phyloP scores from a whole-genome alignment of 495 filamentous ascomycete species.

The Cetradonia linearis region DNA sequence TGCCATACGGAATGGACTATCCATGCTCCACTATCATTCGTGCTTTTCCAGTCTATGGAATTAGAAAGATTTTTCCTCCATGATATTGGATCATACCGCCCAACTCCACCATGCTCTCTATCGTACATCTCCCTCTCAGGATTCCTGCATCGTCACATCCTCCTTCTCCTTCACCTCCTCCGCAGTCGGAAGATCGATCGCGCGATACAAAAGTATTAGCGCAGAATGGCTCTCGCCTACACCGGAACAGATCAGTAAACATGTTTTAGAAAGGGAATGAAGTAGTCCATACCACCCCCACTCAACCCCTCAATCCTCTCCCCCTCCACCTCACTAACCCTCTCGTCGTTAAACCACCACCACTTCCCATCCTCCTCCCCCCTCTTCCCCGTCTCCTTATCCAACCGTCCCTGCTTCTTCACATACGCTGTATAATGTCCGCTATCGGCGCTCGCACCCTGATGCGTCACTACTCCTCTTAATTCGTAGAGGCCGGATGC shows the following conservation, averaged over 20 bases:
- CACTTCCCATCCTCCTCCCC: constrained; percentile 82
- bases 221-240: constrained; percentile 85
- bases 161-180: constrained; percentile 36
- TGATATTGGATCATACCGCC: neutral
- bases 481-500: constrained; percentile 91
- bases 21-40: neutral
- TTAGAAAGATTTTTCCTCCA: neutral
- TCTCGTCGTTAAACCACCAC: constrained; percentile 99
- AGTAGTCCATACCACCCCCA: constrained; percentile 63
- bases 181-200: constrained; percentile 54
- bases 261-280: neutral
- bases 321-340: constrained; percentile 80
- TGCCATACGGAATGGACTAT: too few species aligned
- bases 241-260: neutral
- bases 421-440: constrained; percentile 97
- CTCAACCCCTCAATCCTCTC: constrained; percentile 86
- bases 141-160: neutral
- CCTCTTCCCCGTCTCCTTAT: constrained; percentile 57
- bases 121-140: neutral
- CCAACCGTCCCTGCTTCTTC: constrained; percentile 68
- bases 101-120: neutral
- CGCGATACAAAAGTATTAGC: constrained; percentile 82
- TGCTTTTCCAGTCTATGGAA: neutral
- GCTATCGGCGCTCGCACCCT: constrained; percentile 91
- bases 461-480: constrained; percentile 91